Percentiles rank a stretch among this genome's conserved stretches.
Evolutionary conservation across 495 filamentous ascomycete species (phyloP).

Genomic region (Chaetomium cochliodes): DNA sequence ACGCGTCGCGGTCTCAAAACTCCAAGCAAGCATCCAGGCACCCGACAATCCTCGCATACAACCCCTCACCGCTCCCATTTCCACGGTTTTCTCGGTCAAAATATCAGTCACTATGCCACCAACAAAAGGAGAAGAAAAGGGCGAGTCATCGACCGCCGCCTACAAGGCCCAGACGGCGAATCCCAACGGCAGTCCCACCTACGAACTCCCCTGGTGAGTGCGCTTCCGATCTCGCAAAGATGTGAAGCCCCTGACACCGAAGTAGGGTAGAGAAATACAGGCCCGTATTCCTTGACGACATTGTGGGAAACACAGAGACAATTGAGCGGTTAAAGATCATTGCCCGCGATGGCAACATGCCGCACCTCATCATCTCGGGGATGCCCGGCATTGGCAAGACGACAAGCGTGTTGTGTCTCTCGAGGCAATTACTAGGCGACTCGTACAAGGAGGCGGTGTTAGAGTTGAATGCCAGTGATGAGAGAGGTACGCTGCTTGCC

Average conservation of each 20-base stretch:
- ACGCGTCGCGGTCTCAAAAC: conserved; percentile 23
- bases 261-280: conserved; percentile 97
- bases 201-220: conserved; percentile 88
- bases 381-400: conserved; percentile 99
- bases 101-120: conserved; percentile 38
- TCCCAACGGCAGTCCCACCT: conserved; percentile 60
- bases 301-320: conserved; percentile 96
- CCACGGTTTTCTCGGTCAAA: neutral
- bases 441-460: conserved; percentile 97
- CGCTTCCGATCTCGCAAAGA: neutral
- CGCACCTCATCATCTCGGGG: conserved; percentile 97
- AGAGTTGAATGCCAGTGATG: conserved; percentile 93
- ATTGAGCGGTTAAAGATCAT: conserved; percentile 98
- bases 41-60: neutral
- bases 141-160: conserved; percentile 76
- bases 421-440: conserved; percentile 86
- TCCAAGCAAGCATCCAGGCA: conserved; percentile 2
- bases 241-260: conserved; percentile 14
- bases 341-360: conserved; percentile 98
- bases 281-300: conserved; percentile 88
- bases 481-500: conserved; percentile 60
- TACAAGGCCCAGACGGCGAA: conserved; percentile 64
- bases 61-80: neutral
- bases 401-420: conserved; percentile 90
- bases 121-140: conserved; percentile 45